These are phyloP conservation scores for Aureobasidium musti DNA, from an alignment of 2,329 filamentous ascomycete species.

Conservation along the genomic window DNA sequence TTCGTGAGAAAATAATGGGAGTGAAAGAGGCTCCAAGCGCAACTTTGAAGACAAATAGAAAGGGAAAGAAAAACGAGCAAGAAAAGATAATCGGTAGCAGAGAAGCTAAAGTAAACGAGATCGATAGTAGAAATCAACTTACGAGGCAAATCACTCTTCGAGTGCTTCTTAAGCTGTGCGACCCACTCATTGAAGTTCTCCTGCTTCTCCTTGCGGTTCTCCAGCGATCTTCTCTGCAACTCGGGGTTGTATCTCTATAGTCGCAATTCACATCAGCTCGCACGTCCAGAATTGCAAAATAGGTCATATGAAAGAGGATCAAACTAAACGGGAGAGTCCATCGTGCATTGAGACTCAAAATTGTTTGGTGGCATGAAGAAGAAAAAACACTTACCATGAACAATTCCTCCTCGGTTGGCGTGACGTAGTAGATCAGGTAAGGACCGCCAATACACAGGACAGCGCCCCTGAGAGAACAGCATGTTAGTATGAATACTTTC, in stretches of 20 bases:
- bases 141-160: constrained; percentile 91
- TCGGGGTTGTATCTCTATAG: constrained; percentile 83
- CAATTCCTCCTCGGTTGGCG: constrained; percentile 87
- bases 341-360: too few species aligned
- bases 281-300: not conserved
- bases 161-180: constrained; percentile 77
- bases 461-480: constrained; percentile 59
- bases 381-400: constrained; percentile 57
- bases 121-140: constrained; percentile 42
- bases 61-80: not conserved
- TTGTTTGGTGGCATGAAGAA: too few species aligned
- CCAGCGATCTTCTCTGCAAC: constrained; percentile 83
- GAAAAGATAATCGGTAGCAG: not conserved
- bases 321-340: not conserved
- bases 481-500: constrained; percentile 13
- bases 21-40: not conserved
- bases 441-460: constrained; percentile 80
- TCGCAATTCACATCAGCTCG: constrained; percentile 19
- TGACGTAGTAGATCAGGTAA: constrained; percentile 74
- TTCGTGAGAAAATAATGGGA: too few species aligned
- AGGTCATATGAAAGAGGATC: too few species aligned
- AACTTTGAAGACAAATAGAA: not conserved
- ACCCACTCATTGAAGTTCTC: constrained; percentile 92
- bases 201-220: constrained; percentile 71
- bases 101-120: not conserved